Conservation (phyloP, 2,329 filamentous ascomycete genomes). For the Epichloe elymi region DNA sequence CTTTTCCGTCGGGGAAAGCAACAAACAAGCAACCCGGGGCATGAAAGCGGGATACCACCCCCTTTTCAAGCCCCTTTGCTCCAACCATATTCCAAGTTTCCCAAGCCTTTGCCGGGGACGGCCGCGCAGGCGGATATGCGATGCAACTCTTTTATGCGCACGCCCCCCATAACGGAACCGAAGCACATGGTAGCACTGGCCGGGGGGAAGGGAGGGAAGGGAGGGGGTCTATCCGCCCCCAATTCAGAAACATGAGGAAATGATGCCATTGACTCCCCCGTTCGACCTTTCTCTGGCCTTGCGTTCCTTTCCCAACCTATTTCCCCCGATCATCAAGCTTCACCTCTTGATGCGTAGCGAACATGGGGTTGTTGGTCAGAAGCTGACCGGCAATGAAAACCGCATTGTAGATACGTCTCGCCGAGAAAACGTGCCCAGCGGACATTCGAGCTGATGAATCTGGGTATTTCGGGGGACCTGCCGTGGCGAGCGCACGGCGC, state of each 20-base stretch:
- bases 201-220: background rate
- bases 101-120: background rate
- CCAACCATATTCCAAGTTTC: background rate
- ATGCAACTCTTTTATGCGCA: background rate
- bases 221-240: background rate
- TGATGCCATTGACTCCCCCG: background rate
- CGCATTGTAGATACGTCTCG: conserved; percentile 58
- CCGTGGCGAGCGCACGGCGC: conserved; percentile 51
- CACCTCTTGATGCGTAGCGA: background rate
- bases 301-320: background rate
- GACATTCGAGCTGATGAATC: conserved; percentile 77
- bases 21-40: background rate
- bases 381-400: background rate
- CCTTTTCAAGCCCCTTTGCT: background rate
- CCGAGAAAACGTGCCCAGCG: conserved; percentile 72
- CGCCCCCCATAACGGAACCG: background rate
- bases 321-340: background rate
- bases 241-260: background rate
- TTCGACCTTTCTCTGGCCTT: background rate
- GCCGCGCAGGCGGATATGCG: background rate
- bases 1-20: no score
- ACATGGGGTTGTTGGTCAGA: background rate
- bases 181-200: background rate
- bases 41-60: background rate
- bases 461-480: conserved; percentile 52